Evolutionary conservation across 2,329 filamentous ascomycete species (phyloP).

Genomic region (Fusarium xylarioides): DNA sequence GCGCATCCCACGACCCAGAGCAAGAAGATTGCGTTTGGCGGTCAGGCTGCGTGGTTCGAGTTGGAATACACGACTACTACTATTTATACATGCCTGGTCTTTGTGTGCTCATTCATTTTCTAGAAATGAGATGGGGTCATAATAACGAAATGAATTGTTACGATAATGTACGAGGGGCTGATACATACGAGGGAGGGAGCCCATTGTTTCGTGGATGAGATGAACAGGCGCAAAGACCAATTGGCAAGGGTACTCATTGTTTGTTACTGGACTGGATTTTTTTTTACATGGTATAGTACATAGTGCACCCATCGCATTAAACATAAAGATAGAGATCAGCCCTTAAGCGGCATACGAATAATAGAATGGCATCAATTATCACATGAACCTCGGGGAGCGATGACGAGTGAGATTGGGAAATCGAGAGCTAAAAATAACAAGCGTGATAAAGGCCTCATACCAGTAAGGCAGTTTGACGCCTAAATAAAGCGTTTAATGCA

Average conservation of each 20-base stretch:
- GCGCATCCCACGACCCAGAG: conserved; percentile 59
- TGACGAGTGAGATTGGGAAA: background rate
- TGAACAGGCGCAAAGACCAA: conserved; percentile 5
- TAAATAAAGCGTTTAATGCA: background rate
- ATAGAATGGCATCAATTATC: conserved; percentile 21
- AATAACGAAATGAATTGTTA: conserved; percentile 41
- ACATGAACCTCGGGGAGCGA: background rate
- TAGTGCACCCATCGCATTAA: conserved; percentile 13
- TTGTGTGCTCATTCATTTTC: conserved; percentile 53
- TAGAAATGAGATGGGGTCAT: conserved; percentile 1
- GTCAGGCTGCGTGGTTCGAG: conserved; percentile 65
- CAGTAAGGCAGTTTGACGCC: background rate
- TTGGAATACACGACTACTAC: conserved; percentile 63
- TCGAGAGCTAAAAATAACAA: background rate
- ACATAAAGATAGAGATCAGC: conserved; percentile 12
- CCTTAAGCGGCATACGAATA: background rate
- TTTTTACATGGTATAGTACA: conserved; percentile 11
- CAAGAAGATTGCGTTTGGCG: conserved; percentile 65
- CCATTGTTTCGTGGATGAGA: background rate
- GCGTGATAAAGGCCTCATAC: background rate
- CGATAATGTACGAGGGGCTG: conserved; percentile 32
- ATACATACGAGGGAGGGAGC: background rate
- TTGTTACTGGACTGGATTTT: background rate
- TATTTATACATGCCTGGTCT: conserved; percentile 59
- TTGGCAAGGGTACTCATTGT: background rate